phyloP scores from a whole-genome alignment of 805 yeast genomes.

The Saccharomycopsis sp. region DNA sequence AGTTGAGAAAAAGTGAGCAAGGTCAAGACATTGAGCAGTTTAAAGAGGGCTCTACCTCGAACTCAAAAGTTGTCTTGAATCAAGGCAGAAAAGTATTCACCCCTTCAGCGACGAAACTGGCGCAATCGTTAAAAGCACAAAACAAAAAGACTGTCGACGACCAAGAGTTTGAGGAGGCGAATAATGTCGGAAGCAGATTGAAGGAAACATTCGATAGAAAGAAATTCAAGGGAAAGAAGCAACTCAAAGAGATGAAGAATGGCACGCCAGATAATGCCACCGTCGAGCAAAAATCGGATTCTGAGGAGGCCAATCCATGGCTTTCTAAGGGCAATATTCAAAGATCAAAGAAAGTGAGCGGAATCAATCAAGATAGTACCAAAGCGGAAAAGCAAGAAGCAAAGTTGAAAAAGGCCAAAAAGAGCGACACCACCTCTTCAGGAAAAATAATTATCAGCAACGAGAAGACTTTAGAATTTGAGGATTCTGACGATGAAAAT shows the following conservation, averaged over 20 bases:
- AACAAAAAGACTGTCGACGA: slow-evolving; percentile 36
- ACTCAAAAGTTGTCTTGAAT: slow-evolving; percentile 45
- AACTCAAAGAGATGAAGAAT: slow-evolving; percentile 7
- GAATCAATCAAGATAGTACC: slow-evolving; percentile 43
- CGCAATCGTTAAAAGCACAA: slow-evolving; percentile 29
- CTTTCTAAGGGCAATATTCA: slow-evolving; percentile 29
- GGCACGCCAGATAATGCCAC: slow-evolving; percentile 1
- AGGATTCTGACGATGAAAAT: slow-evolving; percentile 39
- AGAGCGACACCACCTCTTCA: slow-evolving; percentile 17
- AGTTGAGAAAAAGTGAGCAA: slow-evolving; percentile 40
- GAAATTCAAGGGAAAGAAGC: slow-evolving; percentile 12
- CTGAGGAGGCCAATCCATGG: slow-evolving; percentile 41
- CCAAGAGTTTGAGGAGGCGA: slow-evolving; percentile 41
- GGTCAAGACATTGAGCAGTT: slow-evolving; percentile 37
- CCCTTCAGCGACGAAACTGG: slow-evolving; percentile 39
- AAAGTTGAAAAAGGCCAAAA: slow-evolving; percentile 32
- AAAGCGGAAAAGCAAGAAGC: slow-evolving; percentile 39
- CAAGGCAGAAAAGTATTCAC: slow-evolving; percentile 77
- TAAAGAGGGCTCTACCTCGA: slow-evolving; percentile 29
- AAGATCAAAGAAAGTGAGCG: slow-evolving; percentile 38
- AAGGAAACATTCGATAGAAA: slow-evolving; percentile 21
- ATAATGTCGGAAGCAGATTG: slow-evolving; percentile 36
- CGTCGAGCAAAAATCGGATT: slow-evolving; percentile 16
- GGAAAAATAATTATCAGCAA: slow-evolving; percentile 25
- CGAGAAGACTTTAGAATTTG: slow-evolving; percentile 24